Base-by-base conservation (phyloP, 768 basidiomycete species). In the Xerocomus potaroensis region DNA sequence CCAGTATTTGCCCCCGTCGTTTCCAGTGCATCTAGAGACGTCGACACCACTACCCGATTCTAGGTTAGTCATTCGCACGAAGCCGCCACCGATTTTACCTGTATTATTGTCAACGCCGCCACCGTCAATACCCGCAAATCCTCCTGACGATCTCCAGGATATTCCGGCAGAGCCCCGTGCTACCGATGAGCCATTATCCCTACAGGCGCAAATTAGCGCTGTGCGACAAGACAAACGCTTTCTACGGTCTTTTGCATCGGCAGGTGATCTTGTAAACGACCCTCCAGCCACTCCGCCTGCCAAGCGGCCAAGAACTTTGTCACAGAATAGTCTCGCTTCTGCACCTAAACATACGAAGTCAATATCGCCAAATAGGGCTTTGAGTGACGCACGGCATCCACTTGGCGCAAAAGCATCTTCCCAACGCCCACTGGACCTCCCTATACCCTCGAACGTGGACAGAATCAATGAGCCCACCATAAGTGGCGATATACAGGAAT, bases 1-100 rank as follows among this genome's bases (percentile, higher is more conserved):
- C 77, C 63, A 67, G n/a, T 78, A 73, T 48, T 60, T 77, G 16
- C 78, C 78, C 1, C 79, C 79, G 4, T 81, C 80, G 7, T 81
- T 81, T 53, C 74, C 77, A 24, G 67, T 73, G 10, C 66, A 78
- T 47, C 59, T 82, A 18, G 56, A 64, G 26, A 80, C 78, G 22
- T 83, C 80, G 2, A 82, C 80, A 5, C 80, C 80, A 9, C 65
- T 62, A 27, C 51, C 55, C n/a, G 47, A 46, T 34, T 37, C 50
- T 32, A 46, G 37, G 38, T 47, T 57, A 11, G 51, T 56, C 38
- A 43, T 55, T 37, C 69, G 68, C 21, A 59, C 58, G n/a, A 78
- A 78, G 58, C 75, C 76, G 3, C 62, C 69, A 27, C 66, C 72
- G 3, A 77, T 79, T 27, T 33, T 57, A 4, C 67, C 61, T 4